Evolutionary conservation across 164 flowering plant genomes (phyloP), one percentile per base, ranked within the genome.

Genomic region (Umbellularia californica): DNA sequence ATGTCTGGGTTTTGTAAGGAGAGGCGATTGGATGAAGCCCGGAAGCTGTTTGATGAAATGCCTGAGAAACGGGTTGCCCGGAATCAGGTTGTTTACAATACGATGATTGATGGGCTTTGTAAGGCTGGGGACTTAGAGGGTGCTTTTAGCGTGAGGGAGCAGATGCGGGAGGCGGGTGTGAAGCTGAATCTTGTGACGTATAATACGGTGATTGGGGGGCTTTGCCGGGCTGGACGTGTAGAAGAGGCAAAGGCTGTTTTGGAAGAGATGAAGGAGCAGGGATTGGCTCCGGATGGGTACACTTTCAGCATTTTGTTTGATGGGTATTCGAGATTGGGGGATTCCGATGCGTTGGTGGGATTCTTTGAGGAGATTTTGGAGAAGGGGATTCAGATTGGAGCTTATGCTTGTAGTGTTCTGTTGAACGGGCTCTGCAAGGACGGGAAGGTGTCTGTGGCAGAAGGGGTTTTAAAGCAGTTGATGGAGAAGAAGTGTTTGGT

Each of bases 1-100:
- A 85, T 91, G 6, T 75, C 81, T 73, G 93, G 90, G 50, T 81
- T 91, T 70, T 87, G 92, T 69, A 90, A 86, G 41, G 88, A 82
- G 77, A 83, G 74, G 80, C 85, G 79, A n/a, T 71, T 85, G n/a
- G 47, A 41, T 3, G 90, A 91, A 25, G 95, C 91, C 19, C 67
- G 73, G 70, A 81, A 87, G 64, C 19, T 90, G 87, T 90, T 91
- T 69, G 90, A 83, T 68, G 90, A 91, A 87, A 90, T 91, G 95
- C 11, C 64, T 60, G 17, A 41, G 0, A 30, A 58, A 77, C 78
- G 75, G 5, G 58, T 90, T 70, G 20, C 19, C 22, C 83, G 88
- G 0, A 87, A 70, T 72, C 65, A 14, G 50, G 86, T 90, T 47
- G 89, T 91, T 0, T 93, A 79, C 72, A 91, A 91, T 77, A 81